Conservation (phyloP, 371 early-diverging fungal species). For the Apophysomyces trapeziformis region DNA sequence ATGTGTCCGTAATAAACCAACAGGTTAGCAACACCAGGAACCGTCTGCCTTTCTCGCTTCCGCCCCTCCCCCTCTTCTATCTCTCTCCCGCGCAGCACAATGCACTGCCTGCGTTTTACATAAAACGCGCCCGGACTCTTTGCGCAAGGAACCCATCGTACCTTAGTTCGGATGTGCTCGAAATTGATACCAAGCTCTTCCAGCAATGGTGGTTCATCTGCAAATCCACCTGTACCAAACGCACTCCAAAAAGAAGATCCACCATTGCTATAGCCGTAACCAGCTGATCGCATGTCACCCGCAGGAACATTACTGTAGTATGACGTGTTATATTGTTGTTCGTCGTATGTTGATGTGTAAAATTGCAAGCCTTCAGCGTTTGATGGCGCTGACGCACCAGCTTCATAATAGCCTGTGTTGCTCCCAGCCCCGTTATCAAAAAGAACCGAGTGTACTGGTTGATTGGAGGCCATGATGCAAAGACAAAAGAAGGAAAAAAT, state of each 20-base stretch:
- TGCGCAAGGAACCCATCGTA: slow-evolving; percentile 13
- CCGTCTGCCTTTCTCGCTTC: too few species aligned
- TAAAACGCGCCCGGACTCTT: too few species aligned
- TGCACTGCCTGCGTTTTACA: too few species aligned
- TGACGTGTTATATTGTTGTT: slow-evolving; percentile 56
- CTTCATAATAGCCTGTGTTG: slow-evolving; percentile 36
- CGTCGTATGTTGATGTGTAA: slow-evolving; percentile 66
- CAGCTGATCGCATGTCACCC: slow-evolving; percentile 56
- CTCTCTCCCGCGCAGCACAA: too few species aligned
- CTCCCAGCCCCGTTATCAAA: slow-evolving; percentile 51
- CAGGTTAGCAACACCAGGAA: too few species aligned
- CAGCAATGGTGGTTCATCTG: slow-evolving; percentile 84
- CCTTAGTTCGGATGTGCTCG: slow-evolving; percentile 80
- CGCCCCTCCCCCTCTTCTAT: too few species aligned
- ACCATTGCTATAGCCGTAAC: slow-evolving; percentile 34
- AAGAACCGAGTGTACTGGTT: slow-evolving; percentile 58
- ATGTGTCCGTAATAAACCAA: not conserved
- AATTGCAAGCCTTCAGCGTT: slow-evolving; percentile 63
- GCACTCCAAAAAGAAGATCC: slow-evolving; percentile 22
- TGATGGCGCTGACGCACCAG: slow-evolving; percentile 24
- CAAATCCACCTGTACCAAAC: slow-evolving; percentile 79
- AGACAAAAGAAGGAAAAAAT: not conserved
- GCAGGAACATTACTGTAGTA: slow-evolving; percentile 47
- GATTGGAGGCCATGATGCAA: slow-evolving; percentile 35
- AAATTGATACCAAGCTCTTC: slow-evolving; percentile 95